A percentile compares a stretch with the other conserved stretches of the same genome.
Evolutionary conservation across 2,329 filamentous ascomycete species (phyloP).

Genomic region (Colletotrichum lentis): DNA sequence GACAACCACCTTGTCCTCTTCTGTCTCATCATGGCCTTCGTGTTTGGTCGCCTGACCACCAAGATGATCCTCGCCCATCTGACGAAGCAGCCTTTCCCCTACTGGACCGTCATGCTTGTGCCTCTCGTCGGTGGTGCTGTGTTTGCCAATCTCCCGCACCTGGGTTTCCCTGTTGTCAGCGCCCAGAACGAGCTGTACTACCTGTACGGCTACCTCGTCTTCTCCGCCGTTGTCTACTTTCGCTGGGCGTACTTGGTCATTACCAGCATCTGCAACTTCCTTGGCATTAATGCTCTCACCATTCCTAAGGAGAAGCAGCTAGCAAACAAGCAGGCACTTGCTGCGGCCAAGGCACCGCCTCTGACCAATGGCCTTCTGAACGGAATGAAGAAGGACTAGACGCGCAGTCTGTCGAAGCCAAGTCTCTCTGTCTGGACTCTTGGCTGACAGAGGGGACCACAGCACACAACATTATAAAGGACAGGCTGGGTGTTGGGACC

Average conservation of each 20-base stretch:
- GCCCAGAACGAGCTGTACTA: conserved; percentile 78
- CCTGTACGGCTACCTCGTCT: conserved; percentile 82
- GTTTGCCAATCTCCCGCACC: conserved; percentile 79
- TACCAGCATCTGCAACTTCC: conserved; percentile 86
- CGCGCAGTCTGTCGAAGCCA: neutral
- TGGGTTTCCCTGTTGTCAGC: conserved; percentile 75
- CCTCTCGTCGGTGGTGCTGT: conserved; percentile 87
- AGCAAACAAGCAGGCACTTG: conserved; percentile 59
- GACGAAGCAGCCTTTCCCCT: conserved; percentile 91
- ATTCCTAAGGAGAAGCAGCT: conserved; percentile 73
- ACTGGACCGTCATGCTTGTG: conserved; percentile 91
- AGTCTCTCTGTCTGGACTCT: neutral
- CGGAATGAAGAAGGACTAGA: conserved; percentile 43
- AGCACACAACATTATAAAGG: conserved; percentile 11
- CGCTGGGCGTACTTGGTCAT: conserved; percentile 93
- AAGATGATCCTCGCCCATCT: conserved; percentile 98
- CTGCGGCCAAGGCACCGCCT: conserved; percentile 45
- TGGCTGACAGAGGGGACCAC: neutral
- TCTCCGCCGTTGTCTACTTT: conserved; percentile 86
- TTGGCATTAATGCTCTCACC: conserved; percentile 94
- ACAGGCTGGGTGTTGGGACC: neutral
- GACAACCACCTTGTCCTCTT: conserved; percentile 93
- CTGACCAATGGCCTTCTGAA: conserved; percentile 42
- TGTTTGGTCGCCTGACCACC: conserved; percentile 97
- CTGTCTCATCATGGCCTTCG: conserved; percentile 93